Evolutionary conservation across 495 filamentous ascomycete genomes (phyloP), one percentile per base, ranked within the genome.

Genomic region (Tuber magnatum): DNA sequence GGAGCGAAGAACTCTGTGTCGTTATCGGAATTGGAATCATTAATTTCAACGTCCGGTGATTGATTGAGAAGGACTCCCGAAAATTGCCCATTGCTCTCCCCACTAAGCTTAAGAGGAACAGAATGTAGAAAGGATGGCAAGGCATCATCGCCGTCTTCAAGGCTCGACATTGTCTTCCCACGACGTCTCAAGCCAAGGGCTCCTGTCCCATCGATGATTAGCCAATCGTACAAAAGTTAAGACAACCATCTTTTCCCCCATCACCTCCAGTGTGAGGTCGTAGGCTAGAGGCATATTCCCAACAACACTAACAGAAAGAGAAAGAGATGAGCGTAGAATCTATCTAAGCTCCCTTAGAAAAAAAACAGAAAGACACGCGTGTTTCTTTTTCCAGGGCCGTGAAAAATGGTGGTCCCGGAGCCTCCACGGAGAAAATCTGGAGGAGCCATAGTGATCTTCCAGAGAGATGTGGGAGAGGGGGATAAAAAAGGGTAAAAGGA

Each of bases 61-160:
- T 71, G 35, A 22, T 44, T 43, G 42, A 40, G n/a, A 44, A 41
- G 39, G 12, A n/a, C 35, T 44, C 69, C 20, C 24, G 39, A 43
- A 71, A 79, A 39, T 44, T 80, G 56, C 44, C 72, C 40, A 71
- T 70, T 48, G 48, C 38, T 69, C 72, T 70, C 6, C 74, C 43
- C 39, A 65, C 79, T 20, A 71, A 73, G 32, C 44, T 51, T 35
- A 5, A 65, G 56, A 65, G 56, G 56, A 51, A 72, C 43, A 41
- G 80, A 74, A 65, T 77, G 74, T 39, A 46, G 78, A 80, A 71
- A 80, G 77, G 32, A 80, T 80, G 35, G 80, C 79, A 73, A 77
- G 78, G 38, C 61, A 74, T 32, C 56, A 65, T 65, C 56, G 12
- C 16, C 71, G 70, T 69, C 44, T 28, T 42, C 32, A 73, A 73